phyloP scores from a whole-genome alignment of 108 stramenopile genomes.

The Skeletonema potamos region DNA sequence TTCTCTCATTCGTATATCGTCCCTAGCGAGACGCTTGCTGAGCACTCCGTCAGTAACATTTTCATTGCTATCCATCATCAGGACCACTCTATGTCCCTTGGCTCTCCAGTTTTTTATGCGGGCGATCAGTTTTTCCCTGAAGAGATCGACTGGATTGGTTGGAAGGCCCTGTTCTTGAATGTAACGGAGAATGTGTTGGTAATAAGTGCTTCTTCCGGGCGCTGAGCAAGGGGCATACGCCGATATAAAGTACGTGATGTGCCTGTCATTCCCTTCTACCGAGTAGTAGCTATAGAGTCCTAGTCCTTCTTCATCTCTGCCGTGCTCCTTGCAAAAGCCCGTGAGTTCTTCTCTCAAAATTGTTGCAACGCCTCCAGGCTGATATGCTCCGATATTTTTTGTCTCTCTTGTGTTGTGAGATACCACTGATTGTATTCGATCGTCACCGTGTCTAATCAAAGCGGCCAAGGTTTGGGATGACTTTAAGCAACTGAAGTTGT shows the following conservation, averaged over 20 bases:
- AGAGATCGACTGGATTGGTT: background rate
- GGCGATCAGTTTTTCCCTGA: background rate
- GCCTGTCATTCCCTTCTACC: background rate
- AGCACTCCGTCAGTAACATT: background rate
- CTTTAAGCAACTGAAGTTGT: background rate
- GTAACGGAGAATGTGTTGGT: slow-evolving; percentile 1
- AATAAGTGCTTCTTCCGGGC: background rate
- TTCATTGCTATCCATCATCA: slow-evolving; percentile 24
- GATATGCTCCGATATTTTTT: background rate
- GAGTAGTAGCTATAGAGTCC: background rate
- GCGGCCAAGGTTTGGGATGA: background rate
- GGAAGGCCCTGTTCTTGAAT: background rate
- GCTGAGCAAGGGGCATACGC: background rate
- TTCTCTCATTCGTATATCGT: background rate
- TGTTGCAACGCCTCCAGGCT: background rate
- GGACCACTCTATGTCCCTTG: background rate
- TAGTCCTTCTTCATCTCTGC: background rate
- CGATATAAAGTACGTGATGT: background rate
- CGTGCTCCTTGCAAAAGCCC: background rate
- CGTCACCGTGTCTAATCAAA: background rate
- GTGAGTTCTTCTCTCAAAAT: background rate
- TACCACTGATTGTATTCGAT: background rate
- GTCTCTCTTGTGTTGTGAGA: background rate
- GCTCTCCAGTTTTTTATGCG: background rate
- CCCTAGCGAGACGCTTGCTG: background rate